phyloP scores from a whole-genome alignment of 2,329 filamentous ascomycete species.

The Dothiorella sarmentorum region DNA sequence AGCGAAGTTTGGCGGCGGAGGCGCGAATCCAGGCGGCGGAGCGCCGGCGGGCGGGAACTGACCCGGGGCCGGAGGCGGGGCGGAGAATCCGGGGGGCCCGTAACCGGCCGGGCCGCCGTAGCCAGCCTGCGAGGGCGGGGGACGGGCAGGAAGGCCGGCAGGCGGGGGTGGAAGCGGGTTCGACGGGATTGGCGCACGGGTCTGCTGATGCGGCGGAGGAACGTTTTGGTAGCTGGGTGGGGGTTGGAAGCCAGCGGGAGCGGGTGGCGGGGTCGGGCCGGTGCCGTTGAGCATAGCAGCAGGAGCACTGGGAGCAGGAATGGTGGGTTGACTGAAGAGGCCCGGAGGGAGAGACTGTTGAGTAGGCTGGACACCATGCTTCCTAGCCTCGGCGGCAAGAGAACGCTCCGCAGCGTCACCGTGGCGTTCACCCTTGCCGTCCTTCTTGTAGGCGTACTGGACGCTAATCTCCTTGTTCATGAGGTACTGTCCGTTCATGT shows the following conservation, averaged over 20 bases:
- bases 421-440: conserved; percentile 93
- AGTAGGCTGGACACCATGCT: conserved; percentile 85
- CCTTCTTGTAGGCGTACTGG: conserved; percentile 99
- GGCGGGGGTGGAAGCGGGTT: conserved; percentile 58
- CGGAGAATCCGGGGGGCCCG: conserved; percentile 43
- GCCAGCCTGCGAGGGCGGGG: conserved; percentile 65
- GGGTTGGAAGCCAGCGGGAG: conserved; percentile 21
- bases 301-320: conserved; percentile 40
- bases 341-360: conserved; percentile 71
- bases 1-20: conserved; percentile 29
- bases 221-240: conserved; percentile 38
- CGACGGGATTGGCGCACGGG: conserved; percentile 25
- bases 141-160: conserved; percentile 61
- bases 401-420: conserved; percentile 91
- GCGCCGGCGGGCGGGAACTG: conserved; percentile 35
- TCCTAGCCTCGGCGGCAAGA: conserved; percentile 87
- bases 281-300: conserved; percentile 43
- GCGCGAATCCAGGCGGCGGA: conserved; percentile 47
- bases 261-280: conserved; percentile 36
- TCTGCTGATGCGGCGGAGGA: conserved; percentile 37
- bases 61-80: conserved; percentile 29
- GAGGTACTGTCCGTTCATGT: conserved; percentile 94
- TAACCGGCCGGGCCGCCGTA: conserved; percentile 63
- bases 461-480: conserved; percentile 96
- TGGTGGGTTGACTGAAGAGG: conserved; percentile 52